Evolutionary conservation across 2,329 filamentous ascomycete genomes (phyloP).

Genomic region (Neoscytalidium dimidiatum): DNA sequence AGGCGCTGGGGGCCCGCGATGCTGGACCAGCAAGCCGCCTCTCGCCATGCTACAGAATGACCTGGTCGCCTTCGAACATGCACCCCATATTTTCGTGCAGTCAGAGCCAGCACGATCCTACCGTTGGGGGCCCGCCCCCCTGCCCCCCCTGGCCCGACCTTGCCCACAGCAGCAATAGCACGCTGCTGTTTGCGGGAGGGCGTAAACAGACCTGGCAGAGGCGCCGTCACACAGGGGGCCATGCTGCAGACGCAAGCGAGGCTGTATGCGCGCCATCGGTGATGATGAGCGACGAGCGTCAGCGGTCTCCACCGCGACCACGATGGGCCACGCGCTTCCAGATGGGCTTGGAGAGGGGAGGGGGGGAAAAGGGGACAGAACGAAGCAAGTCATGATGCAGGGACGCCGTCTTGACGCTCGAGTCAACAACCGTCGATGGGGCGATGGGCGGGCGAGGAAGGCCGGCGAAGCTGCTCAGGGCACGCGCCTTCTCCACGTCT

Average conservation of each 20-base stretch:
- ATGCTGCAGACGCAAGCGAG: slow-evolving; percentile 7
- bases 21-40: neutral
- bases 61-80: neutral
- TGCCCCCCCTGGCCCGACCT: neutral
- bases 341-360: neutral
- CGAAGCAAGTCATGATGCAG: neutral
- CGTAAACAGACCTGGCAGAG: neutral
- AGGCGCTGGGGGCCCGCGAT: no score
- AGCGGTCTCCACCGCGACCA: neutral
- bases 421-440: slow-evolving; percentile 7
- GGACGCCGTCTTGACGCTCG: neutral
- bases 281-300: neutral
- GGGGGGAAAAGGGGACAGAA: neutral
- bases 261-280: slow-evolving; percentile 14
- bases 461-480: neutral
- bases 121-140: neutral
- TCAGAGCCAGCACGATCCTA: neutral
- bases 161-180: neutral
- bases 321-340: neutral
- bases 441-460: neutral
- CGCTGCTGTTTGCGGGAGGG: neutral
- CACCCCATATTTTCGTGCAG: slow-evolving; percentile 13
- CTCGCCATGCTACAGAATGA: neutral
- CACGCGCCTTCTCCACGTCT: neutral
- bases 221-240: neutral